phyloP scores from a whole-genome alignment of 805 yeast genomes.

The Kodamaea laetipori region DNA sequence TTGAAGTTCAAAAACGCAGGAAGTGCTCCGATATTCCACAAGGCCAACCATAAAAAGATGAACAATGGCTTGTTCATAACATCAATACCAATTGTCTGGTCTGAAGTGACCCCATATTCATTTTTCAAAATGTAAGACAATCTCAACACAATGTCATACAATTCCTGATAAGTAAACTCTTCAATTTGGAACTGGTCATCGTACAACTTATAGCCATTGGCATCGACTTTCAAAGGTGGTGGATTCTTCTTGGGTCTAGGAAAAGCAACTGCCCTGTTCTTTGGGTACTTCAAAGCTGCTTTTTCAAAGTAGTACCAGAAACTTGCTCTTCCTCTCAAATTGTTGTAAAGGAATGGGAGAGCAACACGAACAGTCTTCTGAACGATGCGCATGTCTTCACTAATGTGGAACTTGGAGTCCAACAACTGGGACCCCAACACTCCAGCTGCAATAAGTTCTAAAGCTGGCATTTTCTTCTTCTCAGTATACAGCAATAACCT shows the following conservation, averaged over 20 bases:
- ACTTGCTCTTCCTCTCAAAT: constrained; percentile 48
- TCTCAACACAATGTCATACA: constrained; percentile 65
- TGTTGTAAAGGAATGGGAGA: constrained; percentile 41
- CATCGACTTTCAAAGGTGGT: constrained; percentile 25
- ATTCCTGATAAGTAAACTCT: constrained; percentile 64
- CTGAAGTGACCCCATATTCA: constrained; percentile 63
- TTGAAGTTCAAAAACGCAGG: constrained; percentile 90
- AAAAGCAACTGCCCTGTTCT: constrained; percentile 63
- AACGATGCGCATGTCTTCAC: constrained; percentile 56
- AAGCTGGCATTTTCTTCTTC: constrained; percentile 29
- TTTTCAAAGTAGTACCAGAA: constrained; percentile 72
- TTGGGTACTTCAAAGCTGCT: constrained; percentile 50
- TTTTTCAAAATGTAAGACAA: constrained; percentile 64
- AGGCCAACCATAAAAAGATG: constrained; percentile 76
- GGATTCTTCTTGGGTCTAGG: constrained; percentile 47
- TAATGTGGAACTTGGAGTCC: constrained; percentile 47
- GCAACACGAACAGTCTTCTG: constrained; percentile 46
- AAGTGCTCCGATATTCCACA: constrained; percentile 88
- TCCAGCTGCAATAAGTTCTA: constrained; percentile 47
- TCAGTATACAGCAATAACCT: not conserved
- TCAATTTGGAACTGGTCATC: constrained; percentile 65
- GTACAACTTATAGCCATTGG: constrained; percentile 40
- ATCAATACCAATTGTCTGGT: constrained; percentile 72
- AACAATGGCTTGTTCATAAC: constrained; percentile 84
- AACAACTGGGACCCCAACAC: constrained; percentile 46